These are phyloP conservation scores for Chalaropsis thielavioides DNA, from an alignment of 2,329 filamentous ascomycete species.

Conservation along the genomic window DNA sequence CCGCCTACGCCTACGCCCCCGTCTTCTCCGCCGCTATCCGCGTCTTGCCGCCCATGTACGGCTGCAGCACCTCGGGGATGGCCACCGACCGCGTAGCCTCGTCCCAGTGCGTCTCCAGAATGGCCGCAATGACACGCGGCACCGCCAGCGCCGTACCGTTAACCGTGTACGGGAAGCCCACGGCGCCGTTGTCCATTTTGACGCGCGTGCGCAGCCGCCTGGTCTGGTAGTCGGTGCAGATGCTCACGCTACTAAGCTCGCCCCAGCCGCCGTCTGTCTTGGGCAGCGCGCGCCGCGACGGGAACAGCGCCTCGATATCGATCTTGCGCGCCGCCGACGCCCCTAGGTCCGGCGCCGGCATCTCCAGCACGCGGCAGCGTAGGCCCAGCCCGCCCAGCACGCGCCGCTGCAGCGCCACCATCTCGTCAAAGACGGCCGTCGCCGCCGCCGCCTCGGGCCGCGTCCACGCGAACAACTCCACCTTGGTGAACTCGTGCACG, in stretches of 20 bases:
- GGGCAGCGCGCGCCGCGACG: conserved; percentile 45
- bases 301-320: conserved; percentile 92
- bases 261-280: conserved; percentile 60
- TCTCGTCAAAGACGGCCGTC: conserved; percentile 59
- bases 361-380: conserved; percentile 78
- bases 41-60: conserved; percentile 69
- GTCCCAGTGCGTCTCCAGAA: conserved; percentile 85
- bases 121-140: conserved; percentile 72
- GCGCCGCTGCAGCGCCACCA: conserved; percentile 73
- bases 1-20: neutral
- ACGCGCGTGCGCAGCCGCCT: conserved; percentile 65
- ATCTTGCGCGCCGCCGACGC: conserved; percentile 75
- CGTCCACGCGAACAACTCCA: conserved; percentile 94
- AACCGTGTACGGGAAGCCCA: conserved; percentile 71
- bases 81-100: conserved; percentile 49
- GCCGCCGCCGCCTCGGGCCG: conserved; percentile 37
- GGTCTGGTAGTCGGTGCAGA: conserved; percentile 91
- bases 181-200: conserved; percentile 52
- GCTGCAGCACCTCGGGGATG: conserved; percentile 64
- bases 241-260: conserved; percentile 78
- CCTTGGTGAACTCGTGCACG: conserved; percentile 97
- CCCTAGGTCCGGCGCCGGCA: conserved; percentile 79
- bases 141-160: conserved; percentile 92
- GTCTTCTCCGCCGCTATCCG: conserved; percentile 36
- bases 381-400: conserved; percentile 65